phyloP scores from a whole-genome alignment of 2,329 filamentous ascomycete genomes.

The Pyrenophora seminiperda region DNA sequence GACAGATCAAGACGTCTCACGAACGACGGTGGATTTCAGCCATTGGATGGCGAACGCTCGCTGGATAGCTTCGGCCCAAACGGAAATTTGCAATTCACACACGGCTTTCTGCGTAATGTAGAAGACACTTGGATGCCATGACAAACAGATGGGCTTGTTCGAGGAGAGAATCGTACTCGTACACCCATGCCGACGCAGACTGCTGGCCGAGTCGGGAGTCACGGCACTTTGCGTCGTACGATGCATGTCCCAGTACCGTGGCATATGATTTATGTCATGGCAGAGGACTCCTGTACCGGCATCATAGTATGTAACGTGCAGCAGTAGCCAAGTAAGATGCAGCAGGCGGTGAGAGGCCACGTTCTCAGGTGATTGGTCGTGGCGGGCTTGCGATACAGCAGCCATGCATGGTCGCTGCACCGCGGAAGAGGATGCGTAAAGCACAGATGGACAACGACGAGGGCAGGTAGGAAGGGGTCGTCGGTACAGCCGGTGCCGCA shows the following conservation, averaged over 20 bases:
- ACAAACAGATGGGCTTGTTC: background rate
- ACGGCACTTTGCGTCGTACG: background rate
- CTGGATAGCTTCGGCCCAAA: slow-evolving; percentile 30
- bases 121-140: slow-evolving; percentile 19
- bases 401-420: slow-evolving; percentile 22
- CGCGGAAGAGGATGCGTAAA: slow-evolving; percentile 17
- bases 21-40: slow-evolving; percentile 24
- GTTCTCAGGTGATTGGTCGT: slow-evolving; percentile 46
- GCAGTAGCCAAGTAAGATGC: slow-evolving; percentile 20
- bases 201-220: slow-evolving; percentile 2
- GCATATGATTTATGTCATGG: slow-evolving; percentile 8
- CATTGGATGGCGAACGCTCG: slow-evolving; percentile 30
- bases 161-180: background rate
- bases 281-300: slow-evolving; percentile 9
- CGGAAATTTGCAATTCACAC: slow-evolving; percentile 33
- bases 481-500: slow-evolving; percentile 12
- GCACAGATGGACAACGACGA: slow-evolving; percentile 13
- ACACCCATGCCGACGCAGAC: background rate
- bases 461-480: slow-evolving; percentile 7
- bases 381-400: slow-evolving; percentile 21
- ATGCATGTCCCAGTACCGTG: slow-evolving; percentile 1
- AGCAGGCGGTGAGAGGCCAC: slow-evolving; percentile 42
- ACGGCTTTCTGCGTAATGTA: slow-evolving; percentile 34
- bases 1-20: slow-evolving; percentile 11
- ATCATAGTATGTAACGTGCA: slow-evolving; percentile 16